Base-by-base conservation (phyloP, 2,329 filamentous ascomycete genomes). In the Ilyonectria destructans region DNA sequence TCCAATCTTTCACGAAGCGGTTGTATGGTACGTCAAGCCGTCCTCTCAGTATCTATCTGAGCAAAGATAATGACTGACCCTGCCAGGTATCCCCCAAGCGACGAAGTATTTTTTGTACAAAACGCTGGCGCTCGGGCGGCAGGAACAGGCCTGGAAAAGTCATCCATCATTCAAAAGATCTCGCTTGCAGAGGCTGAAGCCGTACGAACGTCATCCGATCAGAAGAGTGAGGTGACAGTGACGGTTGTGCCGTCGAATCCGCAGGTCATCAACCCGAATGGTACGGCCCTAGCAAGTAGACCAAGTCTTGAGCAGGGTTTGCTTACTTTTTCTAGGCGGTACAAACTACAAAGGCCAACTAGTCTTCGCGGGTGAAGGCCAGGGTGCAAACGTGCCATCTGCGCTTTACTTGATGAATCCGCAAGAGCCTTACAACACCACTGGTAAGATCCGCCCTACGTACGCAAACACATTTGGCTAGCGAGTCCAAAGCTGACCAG, bases 1-100 rank as follows among this genome's bases (percentile, higher is more conserved):
- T 55, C 86, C 85, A 0, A 71, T 87, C 5, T 89, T 87, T 49
- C 88, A 89, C 59, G 88, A 90, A 71, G 87, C 87, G 10, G 85
- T 87, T 12, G 82, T 87, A 0, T 89, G 86, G 85, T 75, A 45
- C 13, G 72, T 68, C 2, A 0, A 8, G 6, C 1, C 3, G 2
- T 19, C 15, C 21, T 8, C 31, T 43, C 5, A 4, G 40, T 8
- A 9, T 29, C 12, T 23, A 15, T 29, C 10, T 35, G 1, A 13
- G 5, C 12, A 3, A 13, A 5, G 29, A 15, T 21, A 19, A 19
- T 13, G 10, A 4, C 31, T 33, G 23, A 19, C 12, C 12, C 29
- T 8, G 8, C 0, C 9, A 77, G 76, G 73, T 84, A 82, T 31
- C 78, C 74, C n/a, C 81, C 81, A 0, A 87, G 84, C 0, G 83